Percentiles rank a stretch among this genome's conserved stretches.
phyloP scores from a whole-genome alignment of 2,329 filamentous ascomycete species.

The Stachybotrys elegans region DNA sequence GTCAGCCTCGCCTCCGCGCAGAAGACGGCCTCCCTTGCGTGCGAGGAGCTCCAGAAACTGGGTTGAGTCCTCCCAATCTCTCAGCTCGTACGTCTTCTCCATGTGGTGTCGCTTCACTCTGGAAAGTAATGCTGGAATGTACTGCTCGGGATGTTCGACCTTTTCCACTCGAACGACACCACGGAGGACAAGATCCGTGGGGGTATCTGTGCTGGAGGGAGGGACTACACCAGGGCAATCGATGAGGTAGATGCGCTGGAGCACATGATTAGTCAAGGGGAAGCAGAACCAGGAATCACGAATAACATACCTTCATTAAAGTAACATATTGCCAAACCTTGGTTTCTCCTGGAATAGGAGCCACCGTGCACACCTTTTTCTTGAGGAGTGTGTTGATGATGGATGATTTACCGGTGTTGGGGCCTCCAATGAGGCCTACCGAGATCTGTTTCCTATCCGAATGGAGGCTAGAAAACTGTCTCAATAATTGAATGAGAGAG shows the following conservation, averaged over 20 bases:
- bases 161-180: constrained; percentile 94
- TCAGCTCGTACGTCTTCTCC: constrained; percentile 87
- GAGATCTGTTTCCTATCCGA: constrained; percentile 90
- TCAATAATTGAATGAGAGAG: constrained; percentile 82
- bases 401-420: constrained; percentile 92
- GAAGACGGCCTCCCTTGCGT: constrained; percentile 76
- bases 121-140: constrained; percentile 76
- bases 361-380: constrained; percentile 90
- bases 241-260: constrained; percentile 78
- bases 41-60: constrained; percentile 85
- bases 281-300: no score
- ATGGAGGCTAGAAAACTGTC: constrained; percentile 89
- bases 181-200: constrained; percentile 81
- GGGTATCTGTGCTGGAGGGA: constrained; percentile 75
- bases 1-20: constrained; percentile 93
- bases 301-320: no score
- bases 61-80: constrained; percentile 68
- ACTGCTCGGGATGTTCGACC: constrained; percentile 93
- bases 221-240: constrained; percentile 97
- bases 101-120: constrained; percentile 83
- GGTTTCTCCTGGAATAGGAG: constrained; percentile 92
- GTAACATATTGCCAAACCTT: constrained; percentile 99
- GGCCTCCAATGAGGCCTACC: constrained; percentile 72
- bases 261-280: no score
- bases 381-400: constrained; percentile 95